Percentiles rank a stretch among this genome's conserved stretches.
Conservation (phyloP, 2,329 filamentous ascomycete species). For the Chalaropsis thielavioides region DNA sequence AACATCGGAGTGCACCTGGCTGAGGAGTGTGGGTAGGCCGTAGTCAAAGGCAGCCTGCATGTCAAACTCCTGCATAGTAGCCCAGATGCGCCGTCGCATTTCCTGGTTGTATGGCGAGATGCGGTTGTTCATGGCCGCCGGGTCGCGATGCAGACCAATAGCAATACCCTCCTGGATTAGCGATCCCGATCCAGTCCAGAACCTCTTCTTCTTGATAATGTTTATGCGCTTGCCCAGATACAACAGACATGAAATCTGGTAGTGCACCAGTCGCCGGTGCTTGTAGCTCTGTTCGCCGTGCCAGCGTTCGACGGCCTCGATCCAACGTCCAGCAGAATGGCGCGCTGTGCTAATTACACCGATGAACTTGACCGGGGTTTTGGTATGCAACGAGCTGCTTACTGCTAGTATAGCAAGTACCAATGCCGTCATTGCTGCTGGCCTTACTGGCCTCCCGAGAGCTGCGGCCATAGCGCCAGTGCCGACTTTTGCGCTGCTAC, state of each 20-base stretch:
- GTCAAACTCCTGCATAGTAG: conserved; percentile 47
- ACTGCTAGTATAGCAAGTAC: conserved; percentile 46
- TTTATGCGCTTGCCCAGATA: conserved; percentile 48
- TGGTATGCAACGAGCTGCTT: conserved; percentile 42
- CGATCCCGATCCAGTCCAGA: conserved; percentile 43
- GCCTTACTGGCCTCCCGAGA: conserved; percentile 25
- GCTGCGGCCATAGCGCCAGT: neutral
- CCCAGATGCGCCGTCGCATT: conserved; percentile 47
- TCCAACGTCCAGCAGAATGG: conserved; percentile 41
- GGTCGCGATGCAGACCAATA: conserved; percentile 45
- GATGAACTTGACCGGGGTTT: conserved; percentile 39
- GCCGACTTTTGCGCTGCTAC: conserved; percentile 9
- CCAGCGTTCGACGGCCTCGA: conserved; percentile 42
- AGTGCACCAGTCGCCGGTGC: conserved; percentile 45
- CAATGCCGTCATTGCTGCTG: conserved; percentile 41
- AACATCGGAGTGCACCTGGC: conserved; percentile 41
- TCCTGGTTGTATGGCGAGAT: conserved; percentile 47
- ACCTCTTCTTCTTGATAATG: conserved; percentile 50
- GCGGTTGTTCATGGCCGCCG: conserved; percentile 38
- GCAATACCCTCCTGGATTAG: conserved; percentile 44
- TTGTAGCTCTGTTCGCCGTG: conserved; percentile 43
- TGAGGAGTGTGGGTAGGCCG: conserved; percentile 42
- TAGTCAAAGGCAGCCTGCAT: conserved; percentile 48
- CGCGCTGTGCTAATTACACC: conserved; percentile 42
- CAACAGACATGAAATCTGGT: conserved; percentile 44